A percentile compares a stretch with the other conserved stretches of the same genome.
Evolutionary conservation across 140 eudicot species (phyloP).

Genomic region (Flaveria floridana): DNA sequence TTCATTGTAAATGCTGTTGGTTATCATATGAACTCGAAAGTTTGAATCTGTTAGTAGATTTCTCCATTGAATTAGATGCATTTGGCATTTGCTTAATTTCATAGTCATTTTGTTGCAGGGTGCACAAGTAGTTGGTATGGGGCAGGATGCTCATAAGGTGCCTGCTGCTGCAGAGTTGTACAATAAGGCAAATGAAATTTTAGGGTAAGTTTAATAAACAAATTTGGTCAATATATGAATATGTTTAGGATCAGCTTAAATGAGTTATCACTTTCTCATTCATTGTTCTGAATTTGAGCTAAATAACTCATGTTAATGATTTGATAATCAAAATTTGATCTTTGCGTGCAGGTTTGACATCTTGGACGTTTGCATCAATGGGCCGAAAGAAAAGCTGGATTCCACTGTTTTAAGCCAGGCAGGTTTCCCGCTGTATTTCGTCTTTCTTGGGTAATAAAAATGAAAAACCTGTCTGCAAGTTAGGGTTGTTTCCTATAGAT

Average conservation of each 20-base stretch:
- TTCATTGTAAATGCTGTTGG: constrained; percentile 13
- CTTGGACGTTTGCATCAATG: constrained; percentile 78
- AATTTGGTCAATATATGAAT: neutral
- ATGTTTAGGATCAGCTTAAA: constrained; percentile 14
- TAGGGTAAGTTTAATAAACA: constrained; percentile 53
- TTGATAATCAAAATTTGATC: neutral
- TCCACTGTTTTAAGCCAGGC: constrained; percentile 96
- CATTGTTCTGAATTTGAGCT: neutral
- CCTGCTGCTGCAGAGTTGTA: constrained; percentile 93
- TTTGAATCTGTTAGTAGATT: neutral
- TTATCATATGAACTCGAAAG: neutral
- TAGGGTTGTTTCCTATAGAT: neutral
- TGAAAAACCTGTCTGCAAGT: neutral
- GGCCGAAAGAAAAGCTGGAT: constrained; percentile 94
- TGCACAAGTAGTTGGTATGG: constrained; percentile 99
- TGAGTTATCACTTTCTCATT: neutral
- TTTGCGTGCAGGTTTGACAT: constrained; percentile 73
- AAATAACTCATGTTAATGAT: neutral
- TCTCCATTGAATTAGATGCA: neutral
- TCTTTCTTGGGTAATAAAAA: constrained; percentile 6
- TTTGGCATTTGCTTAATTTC: constrained; percentile 8
- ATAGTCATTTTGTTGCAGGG: constrained; percentile 54
- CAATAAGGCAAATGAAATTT: constrained; percentile 74
- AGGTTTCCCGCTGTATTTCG: constrained; percentile 18
- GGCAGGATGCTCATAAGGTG: constrained; percentile 78